Evolutionary conservation across 2,329 filamentous ascomycete species (phyloP).

Genomic region (Exophiala bonariae): DNA sequence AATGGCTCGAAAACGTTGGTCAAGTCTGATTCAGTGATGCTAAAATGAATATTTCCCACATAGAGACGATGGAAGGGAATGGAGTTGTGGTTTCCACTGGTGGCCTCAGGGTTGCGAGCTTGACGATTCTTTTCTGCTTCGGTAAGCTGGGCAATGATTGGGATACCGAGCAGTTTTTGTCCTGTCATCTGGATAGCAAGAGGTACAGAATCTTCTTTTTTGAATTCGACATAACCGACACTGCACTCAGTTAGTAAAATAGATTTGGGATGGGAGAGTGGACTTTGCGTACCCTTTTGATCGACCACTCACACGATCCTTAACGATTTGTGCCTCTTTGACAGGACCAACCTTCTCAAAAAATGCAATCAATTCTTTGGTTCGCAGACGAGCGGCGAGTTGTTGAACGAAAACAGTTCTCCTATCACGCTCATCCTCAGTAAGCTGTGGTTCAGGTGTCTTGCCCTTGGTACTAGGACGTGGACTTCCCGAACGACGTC

Average conservation of each 20-base stretch:
- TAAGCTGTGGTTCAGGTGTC: slow-evolving; percentile 69
- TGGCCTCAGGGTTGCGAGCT: slow-evolving; percentile 75
- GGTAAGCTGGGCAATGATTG: slow-evolving; percentile 96
- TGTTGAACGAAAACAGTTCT: slow-evolving; percentile 98
- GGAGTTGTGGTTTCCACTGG: slow-evolving; percentile 70
- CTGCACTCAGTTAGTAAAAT: slow-evolving; percentile 54
- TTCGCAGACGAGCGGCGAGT: slow-evolving; percentile 88
- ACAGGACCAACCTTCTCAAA: slow-evolving; percentile 94
- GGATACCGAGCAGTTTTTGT: slow-evolving; percentile 97
- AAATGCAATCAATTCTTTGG: slow-evolving; percentile 88
- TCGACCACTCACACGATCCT: slow-evolving; percentile 92
- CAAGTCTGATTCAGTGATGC: slow-evolving; percentile 93
- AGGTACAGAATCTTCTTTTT: slow-evolving; percentile 88
- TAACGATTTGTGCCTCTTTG: slow-evolving; percentile 97
- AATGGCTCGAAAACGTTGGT: slow-evolving; percentile 97
- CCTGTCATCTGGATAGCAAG: slow-evolving; percentile 96
- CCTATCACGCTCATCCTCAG: slow-evolving; percentile 93
- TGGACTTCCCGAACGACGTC: slow-evolving; percentile 44
- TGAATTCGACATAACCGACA: slow-evolving; percentile 99
- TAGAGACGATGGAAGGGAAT: slow-evolving; percentile 97
- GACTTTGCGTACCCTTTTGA: slow-evolving; percentile 79
- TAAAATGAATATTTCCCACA: slow-evolving; percentile 99
- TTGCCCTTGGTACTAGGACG: slow-evolving; percentile 42
- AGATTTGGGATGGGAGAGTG: neutral
- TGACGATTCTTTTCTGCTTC: slow-evolving; percentile 99